Base-by-base conservation (phyloP, 371 early-diverging fungal species). In the Thermomucor indicae-seudaticae region DNA sequence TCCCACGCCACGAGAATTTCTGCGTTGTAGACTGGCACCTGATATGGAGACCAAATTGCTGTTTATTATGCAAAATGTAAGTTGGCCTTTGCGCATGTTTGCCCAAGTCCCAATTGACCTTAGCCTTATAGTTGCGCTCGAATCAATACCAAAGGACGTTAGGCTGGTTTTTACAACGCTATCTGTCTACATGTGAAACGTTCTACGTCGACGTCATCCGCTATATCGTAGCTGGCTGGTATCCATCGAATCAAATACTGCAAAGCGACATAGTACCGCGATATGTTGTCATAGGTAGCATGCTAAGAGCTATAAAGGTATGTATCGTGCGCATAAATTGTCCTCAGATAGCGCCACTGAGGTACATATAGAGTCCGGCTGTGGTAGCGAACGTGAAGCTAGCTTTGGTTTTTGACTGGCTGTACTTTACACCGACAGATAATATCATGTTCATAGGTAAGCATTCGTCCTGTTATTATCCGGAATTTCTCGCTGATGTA, bases 401-500 rank as follows among this genome's bases (percentile, higher is more conserved):
- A 11, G 86, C 91, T 8, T 45, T 89, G 20, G 79, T 88, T 41
- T 88, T 72, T 39, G 91, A 91, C 58, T 91, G 89, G 88, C 60
- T 91, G n/a, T 88, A 85, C 50, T 91, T 80, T 55, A 77, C 81
- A 6, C 39, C 66, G 0, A 62, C 48, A 12, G 90, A 90, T 47
- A 87, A 75, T 50, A 84, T 91, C 48, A 91, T 91, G 91, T 81
- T 80, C 46, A 84, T 88, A 20, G 86, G 84, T 78, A 74, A 47
- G 56, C 14, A 43, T 32, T 38, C 8, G 34, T 22, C 4, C 12
- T 11, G 16, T 30, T 16, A 0, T 27, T 16, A 6, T 42, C 14
- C 23, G 11, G 6, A 25, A 32, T 39, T 11, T 2, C n/a, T 17
- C 5, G 39, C 8, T 27, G 20, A 41, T 31, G 12, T 24, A 41